Evolutionary conservation across 805 yeast genomes (phyloP).

Genomic region (Tetrapisispora pingtungensis): DNA sequence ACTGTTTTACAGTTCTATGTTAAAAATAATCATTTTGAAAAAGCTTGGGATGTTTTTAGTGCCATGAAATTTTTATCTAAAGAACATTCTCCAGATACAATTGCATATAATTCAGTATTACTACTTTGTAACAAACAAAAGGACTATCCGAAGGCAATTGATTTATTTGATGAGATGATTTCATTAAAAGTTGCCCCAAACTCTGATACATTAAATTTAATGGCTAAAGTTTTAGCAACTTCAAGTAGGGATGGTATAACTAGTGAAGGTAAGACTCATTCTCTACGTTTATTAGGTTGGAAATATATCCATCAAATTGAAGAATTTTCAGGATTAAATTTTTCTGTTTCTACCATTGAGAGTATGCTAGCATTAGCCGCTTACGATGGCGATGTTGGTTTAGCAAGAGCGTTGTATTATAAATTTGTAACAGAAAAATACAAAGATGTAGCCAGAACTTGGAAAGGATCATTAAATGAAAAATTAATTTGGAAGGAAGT

Average conservation of each 20-base stretch:
- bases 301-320: slow-evolving; percentile 57
- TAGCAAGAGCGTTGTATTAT: slow-evolving; percentile 58
- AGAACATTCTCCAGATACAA: slow-evolving; percentile 54
- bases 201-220: slow-evolving; percentile 12
- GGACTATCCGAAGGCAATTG: slow-evolving; percentile 65
- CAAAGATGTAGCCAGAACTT: slow-evolving; percentile 6
- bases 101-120: slow-evolving; percentile 64
- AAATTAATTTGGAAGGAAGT: slow-evolving; percentile 20
- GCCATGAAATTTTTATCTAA: slow-evolving; percentile 73
- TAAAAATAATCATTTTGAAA: slow-evolving; percentile 16
- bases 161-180: slow-evolving; percentile 63
- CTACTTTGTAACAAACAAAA: slow-evolving; percentile 51
- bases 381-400: slow-evolving; percentile 63
- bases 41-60: slow-evolving; percentile 68
- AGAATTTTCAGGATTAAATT: not conserved
- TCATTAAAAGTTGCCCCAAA: slow-evolving; percentile 17
- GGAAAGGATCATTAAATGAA: slow-evolving; percentile 5
- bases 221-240: slow-evolving; percentile 22
- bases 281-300: slow-evolving; percentile 51
- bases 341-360: slow-evolving; percentile 27
- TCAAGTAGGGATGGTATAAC: slow-evolving; percentile 19
- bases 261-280: slow-evolving; percentile 23
- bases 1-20: slow-evolving; percentile 23
- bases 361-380: slow-evolving; percentile 71
- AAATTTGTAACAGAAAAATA: slow-evolving; percentile 33